Evolutionary conservation across 192 early-diverging fungal genomes (phyloP).

Genomic region (Backusella morwellensis): DNA sequence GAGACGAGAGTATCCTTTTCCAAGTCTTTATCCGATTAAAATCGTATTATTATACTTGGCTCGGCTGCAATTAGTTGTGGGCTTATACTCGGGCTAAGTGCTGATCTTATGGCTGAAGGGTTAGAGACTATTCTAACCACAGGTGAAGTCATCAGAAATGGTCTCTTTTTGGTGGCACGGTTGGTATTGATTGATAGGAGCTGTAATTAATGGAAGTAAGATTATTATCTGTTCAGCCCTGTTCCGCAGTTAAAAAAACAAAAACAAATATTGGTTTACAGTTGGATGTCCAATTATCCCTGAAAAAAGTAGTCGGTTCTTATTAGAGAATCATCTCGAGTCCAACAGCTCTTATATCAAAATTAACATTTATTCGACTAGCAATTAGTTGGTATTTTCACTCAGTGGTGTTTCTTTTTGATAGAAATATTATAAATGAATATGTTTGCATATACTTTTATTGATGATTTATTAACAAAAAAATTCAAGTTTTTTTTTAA

Average conservation of each 20-base stretch:
- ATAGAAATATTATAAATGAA: neutral
- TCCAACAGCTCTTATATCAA: neutral
- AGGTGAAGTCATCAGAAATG: slow-evolving; percentile 77
- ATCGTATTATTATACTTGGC: slow-evolving; percentile 80
- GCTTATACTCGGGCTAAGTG: slow-evolving; percentile 86
- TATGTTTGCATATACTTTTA: neutral
- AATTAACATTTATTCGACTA: neutral
- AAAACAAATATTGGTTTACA: slow-evolving; percentile 46
- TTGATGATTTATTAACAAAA: slow-evolving; percentile 1
- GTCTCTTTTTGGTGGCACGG: slow-evolving; percentile 77
- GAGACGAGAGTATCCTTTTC: neutral
- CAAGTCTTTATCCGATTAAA: slow-evolving; percentile 10
- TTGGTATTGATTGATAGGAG: slow-evolving; percentile 87
- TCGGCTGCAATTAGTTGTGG: slow-evolving; percentile 80
- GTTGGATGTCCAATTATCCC: slow-evolving; percentile 33
- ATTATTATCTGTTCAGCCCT: neutral
- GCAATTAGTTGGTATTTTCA: too few species aligned
- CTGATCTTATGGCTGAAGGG: slow-evolving; percentile 86
- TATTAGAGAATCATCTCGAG: slow-evolving; percentile 3
- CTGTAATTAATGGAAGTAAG: slow-evolving; percentile 70
- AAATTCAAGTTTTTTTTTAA: neutral
- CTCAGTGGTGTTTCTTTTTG: too few species aligned
- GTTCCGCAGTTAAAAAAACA: slow-evolving; percentile 26
- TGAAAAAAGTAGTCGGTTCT: slow-evolving; percentile 18
- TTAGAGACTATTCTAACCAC: slow-evolving; percentile 83